phyloP scores from a whole-genome alignment of 139 green algal genomes.

The Eudorina sp. region DNA sequence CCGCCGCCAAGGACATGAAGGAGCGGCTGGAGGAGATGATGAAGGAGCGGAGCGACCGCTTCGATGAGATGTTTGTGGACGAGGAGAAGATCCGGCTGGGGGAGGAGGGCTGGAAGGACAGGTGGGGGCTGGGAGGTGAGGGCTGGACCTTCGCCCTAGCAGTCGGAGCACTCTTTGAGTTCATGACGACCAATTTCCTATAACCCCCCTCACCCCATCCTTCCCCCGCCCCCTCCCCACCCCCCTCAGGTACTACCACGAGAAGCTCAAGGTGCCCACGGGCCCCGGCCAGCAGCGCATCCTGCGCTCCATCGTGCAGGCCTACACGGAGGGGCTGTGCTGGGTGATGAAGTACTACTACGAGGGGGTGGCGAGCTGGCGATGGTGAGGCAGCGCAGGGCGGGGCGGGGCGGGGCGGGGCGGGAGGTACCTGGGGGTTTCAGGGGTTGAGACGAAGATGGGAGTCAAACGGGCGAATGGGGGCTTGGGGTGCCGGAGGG shows the following conservation, averaged over 20 bases:
- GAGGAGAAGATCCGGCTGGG: constrained; percentile 87
- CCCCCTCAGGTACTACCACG: constrained; percentile 67
- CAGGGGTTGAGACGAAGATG: no score
- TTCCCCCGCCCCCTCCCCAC: no score
- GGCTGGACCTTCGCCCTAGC: no score
- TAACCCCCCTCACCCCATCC: no score
- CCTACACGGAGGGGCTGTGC: constrained; percentile 93
- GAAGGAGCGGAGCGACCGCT: constrained; percentile 75
- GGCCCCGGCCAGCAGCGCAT: constrained; percentile 52
- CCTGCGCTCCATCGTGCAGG: constrained; percentile 74
- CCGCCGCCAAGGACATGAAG: constrained; percentile 73
- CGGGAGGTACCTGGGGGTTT: no score
- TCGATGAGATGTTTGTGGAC: constrained; percentile 89
- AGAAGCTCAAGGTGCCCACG: constrained; percentile 64
- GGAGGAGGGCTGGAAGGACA: constrained; percentile 92
- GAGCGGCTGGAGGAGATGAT: constrained; percentile 78
- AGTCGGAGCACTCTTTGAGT: no score
- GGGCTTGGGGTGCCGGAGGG: no score
- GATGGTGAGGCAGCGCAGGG: constrained; percentile 62
- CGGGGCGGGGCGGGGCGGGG: neutral
- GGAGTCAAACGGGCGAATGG: no score
- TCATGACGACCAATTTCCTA: no score
- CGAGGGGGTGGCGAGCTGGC: constrained; percentile 79
- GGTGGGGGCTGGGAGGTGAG: no score
- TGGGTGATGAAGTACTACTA: constrained; percentile 99